Evolutionary conservation across 179 eudicot species (phyloP), one percentile per base, ranked within the genome.

Genomic region (Nepenthes alata): DNA sequence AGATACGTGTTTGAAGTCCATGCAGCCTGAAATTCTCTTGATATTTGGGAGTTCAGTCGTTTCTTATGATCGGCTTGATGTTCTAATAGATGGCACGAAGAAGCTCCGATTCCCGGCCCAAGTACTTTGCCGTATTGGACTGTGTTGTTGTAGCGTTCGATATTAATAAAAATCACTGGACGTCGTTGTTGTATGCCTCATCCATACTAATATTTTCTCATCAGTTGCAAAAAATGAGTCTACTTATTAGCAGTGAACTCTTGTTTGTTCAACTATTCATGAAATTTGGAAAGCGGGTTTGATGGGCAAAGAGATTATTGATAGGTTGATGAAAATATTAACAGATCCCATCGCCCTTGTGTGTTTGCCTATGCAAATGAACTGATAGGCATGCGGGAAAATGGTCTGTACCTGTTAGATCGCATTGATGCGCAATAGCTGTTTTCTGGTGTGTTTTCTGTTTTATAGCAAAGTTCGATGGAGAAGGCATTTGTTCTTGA

Each of bases 101-200:
- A 59, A 61, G 64, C 65, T 47, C 47, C 68, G 6, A 50, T 53
- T 61, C 71, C 55, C 25, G 25, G 25, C 25, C 25, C 67, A 68
- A 76, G 75, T 75, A 68, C 75, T 71, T 66, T 11, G 50, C 48
- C 50, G 58, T 65, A 25, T 35, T 64, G 76, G 70, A 9, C 45
- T 67, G 70, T 60, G 44, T 58, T 59, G 5, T 74, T 53, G 67
- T 53, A 38, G 11, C 51, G n/a, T 62, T 67, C 60, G 64, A 65
- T 64, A 67, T 52, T 71, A 61, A 53, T 64, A 48, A 49, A 64
- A 47, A 64, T 52, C 53, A 45, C 70, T 60, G 59, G 63, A 35
- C 70, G 59, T 54, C 9, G 39, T 14, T 13, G 59, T 59, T 72
- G 76, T 64, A 47, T 60, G 72, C 73, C 54, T 47, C 69, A 75